Base-by-base conservation (phyloP, 2,329 filamentous ascomycete genomes). In the Diaporthe ilicicola region DNA sequence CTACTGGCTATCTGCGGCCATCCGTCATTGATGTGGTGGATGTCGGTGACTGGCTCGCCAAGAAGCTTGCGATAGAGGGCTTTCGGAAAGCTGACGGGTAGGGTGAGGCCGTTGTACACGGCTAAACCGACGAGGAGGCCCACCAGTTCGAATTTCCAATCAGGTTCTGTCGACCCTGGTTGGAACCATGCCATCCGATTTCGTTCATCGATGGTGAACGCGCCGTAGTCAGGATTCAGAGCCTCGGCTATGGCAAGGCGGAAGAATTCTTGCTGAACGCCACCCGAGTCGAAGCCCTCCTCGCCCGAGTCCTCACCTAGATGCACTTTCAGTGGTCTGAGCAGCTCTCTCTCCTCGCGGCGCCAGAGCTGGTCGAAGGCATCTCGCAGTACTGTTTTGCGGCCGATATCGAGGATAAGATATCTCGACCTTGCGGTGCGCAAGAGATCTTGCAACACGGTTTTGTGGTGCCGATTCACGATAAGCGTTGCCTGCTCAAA, bases 251-350 rank as follows among this genome's bases (percentile, higher is more conserved):
- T 91, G 22, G 93, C 90, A 34, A 98, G 82, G 19, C 94, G 90
- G 82, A 99, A 98, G 79, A 97, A 98, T 74, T 99, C 96, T 79
- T 97, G 95, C 76, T 98, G 95, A 1, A 99, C 95, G 73, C 96
- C 96, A 53, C 96, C 96, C 61, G 95, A 94, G 79, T 99, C 96
- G 42, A 97, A 90, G 0, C 96, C 96, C 79, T 97, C 91, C 80
- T 98, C 96, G 37, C 94, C 94, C 67, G 87, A 86, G 42, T 94
- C 91, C 78, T 94, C 92, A 4, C 94, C 94, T 70, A 98, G 89
- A 64, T 94, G 91, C 10, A 99, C 92, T 77, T 97, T 97, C 42
- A 99, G 83, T 1, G 96, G 96, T 32, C 94, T 90, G 77, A 95
- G 84, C 3, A 98, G 84, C 81, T 98, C 94, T 44, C 93, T 88